Percentiles rank a stretch among this genome's conserved stretches.
Conservation (phyloP, 176 grass and related monocot genomes). For the Rhynchospora pubera region DNA sequence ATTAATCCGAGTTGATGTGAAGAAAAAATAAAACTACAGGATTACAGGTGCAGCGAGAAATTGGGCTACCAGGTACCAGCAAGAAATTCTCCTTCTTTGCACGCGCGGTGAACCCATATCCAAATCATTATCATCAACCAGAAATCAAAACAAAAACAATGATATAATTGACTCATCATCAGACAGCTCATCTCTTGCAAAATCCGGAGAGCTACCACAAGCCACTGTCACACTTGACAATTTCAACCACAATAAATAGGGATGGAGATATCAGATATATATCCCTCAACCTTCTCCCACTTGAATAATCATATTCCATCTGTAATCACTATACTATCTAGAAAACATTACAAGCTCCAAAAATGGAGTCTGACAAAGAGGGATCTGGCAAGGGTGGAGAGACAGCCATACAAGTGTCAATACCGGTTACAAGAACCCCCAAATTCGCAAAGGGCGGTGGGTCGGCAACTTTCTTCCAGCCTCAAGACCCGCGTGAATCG, state of each 20-base stretch:
- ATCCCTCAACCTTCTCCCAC: not conserved
- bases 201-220: not conserved
- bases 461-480: constrained; percentile 38
- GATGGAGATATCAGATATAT: not conserved
- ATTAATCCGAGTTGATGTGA: too few relatives aligned
- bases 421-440: not conserved
- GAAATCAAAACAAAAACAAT: too few relatives aligned
- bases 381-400: not conserved
- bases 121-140: too few relatives aligned
- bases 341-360: not conserved
- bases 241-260: not conserved
- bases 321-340: not conserved
- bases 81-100: too few relatives aligned
- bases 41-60: too few relatives aligned
- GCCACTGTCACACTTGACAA: not conserved
- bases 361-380: constrained; percentile 8
- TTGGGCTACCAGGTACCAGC: too few relatives aligned
- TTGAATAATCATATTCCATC: not conserved
- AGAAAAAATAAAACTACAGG: too few relatives aligned
- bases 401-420: not conserved
- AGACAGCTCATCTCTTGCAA: not conserved
- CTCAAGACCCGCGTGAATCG: constrained; percentile 21
- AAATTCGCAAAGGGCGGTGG: not conserved
- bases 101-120: too few relatives aligned
- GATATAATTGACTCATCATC: not conserved